phyloP scores from a whole-genome alignment of 306 rosid genomes.

The Echinosophora koreensis region DNA sequence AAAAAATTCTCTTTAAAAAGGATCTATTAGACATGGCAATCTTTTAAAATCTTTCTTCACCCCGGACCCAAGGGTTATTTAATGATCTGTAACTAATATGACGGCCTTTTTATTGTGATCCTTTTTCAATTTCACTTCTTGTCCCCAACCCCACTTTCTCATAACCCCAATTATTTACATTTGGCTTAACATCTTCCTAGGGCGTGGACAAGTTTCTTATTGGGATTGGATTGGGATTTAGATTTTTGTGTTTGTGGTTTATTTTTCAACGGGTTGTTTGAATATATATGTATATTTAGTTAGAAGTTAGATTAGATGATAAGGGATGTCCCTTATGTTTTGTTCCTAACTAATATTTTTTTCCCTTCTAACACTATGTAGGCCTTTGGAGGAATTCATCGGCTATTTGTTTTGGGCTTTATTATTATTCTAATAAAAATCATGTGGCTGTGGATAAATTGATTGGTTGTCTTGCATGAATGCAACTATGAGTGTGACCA shows the following conservation, averaged over 20 bases:
- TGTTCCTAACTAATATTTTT: slow-evolving; percentile 40
- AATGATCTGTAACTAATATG: slow-evolving; percentile 60
- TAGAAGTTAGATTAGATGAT: slow-evolving; percentile 35
- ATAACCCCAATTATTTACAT: slow-evolving; percentile 47
- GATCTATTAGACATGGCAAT: slow-evolving; percentile 57
- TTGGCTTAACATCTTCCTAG: slow-evolving; percentile 4
- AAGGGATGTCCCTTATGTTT: slow-evolving; percentile 49
- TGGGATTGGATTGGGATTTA: background rate
- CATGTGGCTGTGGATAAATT: slow-evolving; percentile 61
- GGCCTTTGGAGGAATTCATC: slow-evolving; percentile 49
- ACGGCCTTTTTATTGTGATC: slow-evolving; percentile 62
- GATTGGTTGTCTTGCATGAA: slow-evolving; percentile 80
- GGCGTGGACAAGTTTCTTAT: background rate
- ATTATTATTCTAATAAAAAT: slow-evolving; percentile 49
- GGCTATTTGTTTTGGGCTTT: slow-evolving; percentile 51
- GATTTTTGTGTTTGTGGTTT: background rate
- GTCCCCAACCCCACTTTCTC: slow-evolving; percentile 50
- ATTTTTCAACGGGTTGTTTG: slow-evolving; percentile 10
- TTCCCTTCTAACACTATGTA: slow-evolving; percentile 36
- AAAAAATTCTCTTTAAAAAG: background rate
- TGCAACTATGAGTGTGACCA: slow-evolving; percentile 77
- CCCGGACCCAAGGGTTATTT: slow-evolving; percentile 43
- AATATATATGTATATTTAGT: background rate
- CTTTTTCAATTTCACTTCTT: slow-evolving; percentile 43
- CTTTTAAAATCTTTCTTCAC: slow-evolving; percentile 49